These are phyloP conservation scores for Puya raimondii DNA, from an alignment of 176 grass and related monocot species.

Conservation along the genomic window DNA sequence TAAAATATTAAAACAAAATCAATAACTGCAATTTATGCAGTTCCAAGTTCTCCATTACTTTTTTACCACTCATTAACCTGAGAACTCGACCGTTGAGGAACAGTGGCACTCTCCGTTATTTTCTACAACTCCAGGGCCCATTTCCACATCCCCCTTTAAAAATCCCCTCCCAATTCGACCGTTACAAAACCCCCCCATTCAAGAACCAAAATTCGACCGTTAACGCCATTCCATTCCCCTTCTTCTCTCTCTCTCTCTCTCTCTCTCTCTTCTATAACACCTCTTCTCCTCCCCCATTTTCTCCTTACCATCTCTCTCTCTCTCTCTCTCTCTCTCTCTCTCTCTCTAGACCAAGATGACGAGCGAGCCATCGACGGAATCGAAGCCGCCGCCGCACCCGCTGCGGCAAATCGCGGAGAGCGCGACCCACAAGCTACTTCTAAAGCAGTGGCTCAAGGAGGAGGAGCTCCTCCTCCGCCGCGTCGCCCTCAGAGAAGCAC, in stretches of 20 bases:
- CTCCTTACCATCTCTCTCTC: not conserved
- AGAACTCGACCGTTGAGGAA: not conserved
- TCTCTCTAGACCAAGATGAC: not conserved
- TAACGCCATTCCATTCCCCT: not conserved
- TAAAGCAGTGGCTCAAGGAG: slow-evolving; percentile 90
- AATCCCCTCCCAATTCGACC: not conserved
- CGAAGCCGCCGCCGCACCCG: slow-evolving; percentile 30
- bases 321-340: not conserved
- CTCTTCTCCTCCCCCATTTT: not conserved
- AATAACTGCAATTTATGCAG: too few species aligned
- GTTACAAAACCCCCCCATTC: not conserved
- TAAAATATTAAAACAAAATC: too few species aligned
- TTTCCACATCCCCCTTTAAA: too few species aligned
- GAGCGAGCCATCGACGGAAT: not conserved
- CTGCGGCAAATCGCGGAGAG: slow-evolving; percentile 70
- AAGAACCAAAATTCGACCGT: not conserved
- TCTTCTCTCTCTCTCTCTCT: not conserved
- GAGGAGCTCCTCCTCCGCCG: slow-evolving; percentile 64
- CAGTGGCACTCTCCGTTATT: not conserved
- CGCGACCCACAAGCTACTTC: slow-evolving; percentile 76
- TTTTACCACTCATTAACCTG: too few species aligned
- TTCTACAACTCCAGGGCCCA: not conserved
- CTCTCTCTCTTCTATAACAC: not conserved
- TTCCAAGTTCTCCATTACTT: too few species aligned
- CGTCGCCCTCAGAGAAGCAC: slow-evolving; percentile 70